These are phyloP conservation scores for Boletellus sp. DNA, from an alignment of 768 basidiomycete genomes.

Conservation along the genomic window DNA sequence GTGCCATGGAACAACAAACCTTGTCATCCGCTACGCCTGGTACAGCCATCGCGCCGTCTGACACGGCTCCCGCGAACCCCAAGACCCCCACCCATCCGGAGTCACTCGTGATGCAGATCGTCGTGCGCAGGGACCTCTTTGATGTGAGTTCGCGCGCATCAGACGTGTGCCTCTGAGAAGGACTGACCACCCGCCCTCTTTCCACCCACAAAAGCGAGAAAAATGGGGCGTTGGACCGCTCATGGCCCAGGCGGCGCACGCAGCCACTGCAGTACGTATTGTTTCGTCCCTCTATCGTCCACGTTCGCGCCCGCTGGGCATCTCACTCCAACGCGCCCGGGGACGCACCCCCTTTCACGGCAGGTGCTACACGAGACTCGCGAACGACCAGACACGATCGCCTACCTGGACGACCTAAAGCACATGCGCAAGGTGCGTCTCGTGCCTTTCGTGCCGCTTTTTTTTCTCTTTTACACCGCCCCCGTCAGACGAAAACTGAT, in stretches of 20 bases:
- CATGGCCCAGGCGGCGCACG: constrained; percentile 44
- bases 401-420: constrained; percentile 36
- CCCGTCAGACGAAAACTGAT: background rate
- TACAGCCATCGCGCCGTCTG: background rate
- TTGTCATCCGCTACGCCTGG: background rate
- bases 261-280: constrained; percentile 36
- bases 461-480: no score
- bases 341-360: background rate
- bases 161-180: background rate
- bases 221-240: constrained; percentile 44
- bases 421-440: constrained; percentile 41
- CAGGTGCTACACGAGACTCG: constrained; percentile 41
- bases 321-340: no score
- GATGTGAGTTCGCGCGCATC: constrained; percentile 30
- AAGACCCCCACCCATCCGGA: background rate
- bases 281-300: background rate
- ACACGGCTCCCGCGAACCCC: background rate
- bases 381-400: constrained; percentile 35
- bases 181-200: background rate
- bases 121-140: constrained; percentile 41
- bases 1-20: no score
- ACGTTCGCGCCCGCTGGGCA: background rate
- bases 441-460: no score
- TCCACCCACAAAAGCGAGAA: constrained; percentile 28
- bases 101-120: constrained; percentile 42